Base-by-base conservation (phyloP, 2,329 filamentous ascomycete genomes). In the Lachnellula subtilissima region DNA sequence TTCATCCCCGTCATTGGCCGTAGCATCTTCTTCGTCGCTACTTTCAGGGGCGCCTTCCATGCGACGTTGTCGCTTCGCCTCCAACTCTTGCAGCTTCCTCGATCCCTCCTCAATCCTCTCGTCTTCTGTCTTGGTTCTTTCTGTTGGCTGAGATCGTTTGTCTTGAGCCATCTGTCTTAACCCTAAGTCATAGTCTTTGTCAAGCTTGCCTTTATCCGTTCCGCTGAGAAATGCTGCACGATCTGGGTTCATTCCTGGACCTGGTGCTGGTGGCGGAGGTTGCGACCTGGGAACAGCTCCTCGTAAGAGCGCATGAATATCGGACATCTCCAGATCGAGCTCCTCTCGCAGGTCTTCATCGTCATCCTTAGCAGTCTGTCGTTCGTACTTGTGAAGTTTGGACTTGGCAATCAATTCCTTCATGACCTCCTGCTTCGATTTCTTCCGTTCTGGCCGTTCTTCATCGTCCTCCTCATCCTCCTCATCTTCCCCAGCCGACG, bases 331-430 rank as follows among this genome's bases (percentile, higher is more conserved):
- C 70, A 92, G 87, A 71, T 99, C 91, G 15, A 99, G 78, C 70
- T 92, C 85, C 56, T 86, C 86, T 57, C 91, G 82, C 53, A 97
- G 73, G 62, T 96, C 93, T 50, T 95, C 91, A 64, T 99, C 94
- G 50, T 94, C 91, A 59, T 97, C 94, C 69, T 96, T 97, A 28
- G 85, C 84, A 58, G 90, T 86, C 73, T 99, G 94, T 42, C 94
- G 85, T 74, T 97, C 92, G 69, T 93, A 92, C 74, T 96, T 97
- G 80, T 97, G 83, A 60, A 89, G 79, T 70, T 99, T 99, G 1
- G 93, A 97, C 74, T 99, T 99, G 58, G 92, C 90, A 63, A 99
- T 97, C 59, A 99, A 81, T 72, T 99, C 95, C 67, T 96, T 88
- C 90, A 97, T 97, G 50, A 99, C 89, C 72, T 99, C 94, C 53